These are phyloP conservation scores for Yamadazyma mexicana DNA, from an alignment of 1,139 yeast species.

Conservation along the genomic window DNA sequence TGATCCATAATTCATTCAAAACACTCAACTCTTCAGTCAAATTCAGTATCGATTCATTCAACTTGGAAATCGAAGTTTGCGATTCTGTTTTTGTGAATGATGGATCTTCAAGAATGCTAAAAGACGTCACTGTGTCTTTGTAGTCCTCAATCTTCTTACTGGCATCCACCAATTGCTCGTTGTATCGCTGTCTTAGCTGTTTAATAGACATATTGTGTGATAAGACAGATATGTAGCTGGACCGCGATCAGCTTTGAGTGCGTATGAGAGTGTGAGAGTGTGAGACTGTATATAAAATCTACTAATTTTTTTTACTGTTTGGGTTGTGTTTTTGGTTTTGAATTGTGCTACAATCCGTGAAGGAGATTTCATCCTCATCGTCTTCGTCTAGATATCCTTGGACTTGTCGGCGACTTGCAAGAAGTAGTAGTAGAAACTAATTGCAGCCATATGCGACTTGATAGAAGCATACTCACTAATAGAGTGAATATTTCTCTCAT, in stretches of 20 bases:
- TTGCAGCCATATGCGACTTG: conserved; percentile 25
- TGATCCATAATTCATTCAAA: conserved; percentile 24
- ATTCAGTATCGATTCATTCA: conserved; percentile 20
- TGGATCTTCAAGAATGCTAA: conserved; percentile 20
- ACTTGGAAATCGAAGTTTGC: conserved; percentile 16
- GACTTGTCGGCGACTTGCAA: conserved; percentile 31
- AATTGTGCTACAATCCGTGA: too few relatives aligned
- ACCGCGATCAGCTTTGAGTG: too few relatives aligned
- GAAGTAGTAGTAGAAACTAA: conserved; percentile 40
- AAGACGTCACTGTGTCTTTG: conserved; percentile 15
- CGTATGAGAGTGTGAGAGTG: too few relatives aligned
- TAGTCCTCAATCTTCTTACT: conserved; percentile 6
- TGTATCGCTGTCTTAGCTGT: conserved; percentile 7
- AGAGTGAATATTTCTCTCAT: conserved; percentile 25
- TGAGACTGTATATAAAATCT: not conserved
- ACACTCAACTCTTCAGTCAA: conserved; percentile 17
- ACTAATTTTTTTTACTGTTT: not conserved
- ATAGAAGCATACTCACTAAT: conserved; percentile 32
- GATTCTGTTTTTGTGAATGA: conserved; percentile 7
- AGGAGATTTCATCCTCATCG: too few relatives aligned
- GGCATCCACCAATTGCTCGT: conserved; percentile 1
- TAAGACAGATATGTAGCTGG: too few relatives aligned
- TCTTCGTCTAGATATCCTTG: not conserved
- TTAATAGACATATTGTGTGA: conserved; percentile 5
- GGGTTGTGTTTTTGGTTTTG: not conserved